Conservation (phyloP, 495 filamentous ascomycete species). For the Aspergillus wentii region DNA sequence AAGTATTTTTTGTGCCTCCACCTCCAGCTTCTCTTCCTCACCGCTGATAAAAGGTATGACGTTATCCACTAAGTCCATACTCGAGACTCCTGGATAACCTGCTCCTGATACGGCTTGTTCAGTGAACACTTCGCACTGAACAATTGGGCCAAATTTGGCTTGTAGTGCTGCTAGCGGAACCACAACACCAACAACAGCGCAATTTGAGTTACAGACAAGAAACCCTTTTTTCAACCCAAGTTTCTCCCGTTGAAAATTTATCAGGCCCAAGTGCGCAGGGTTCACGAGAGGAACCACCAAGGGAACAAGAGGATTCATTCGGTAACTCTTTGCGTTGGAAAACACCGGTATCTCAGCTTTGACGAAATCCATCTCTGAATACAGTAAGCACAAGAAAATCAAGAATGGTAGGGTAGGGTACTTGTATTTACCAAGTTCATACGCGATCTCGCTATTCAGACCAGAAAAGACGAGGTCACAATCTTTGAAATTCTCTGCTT, state of each 20-base stretch:
- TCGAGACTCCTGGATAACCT: constrained; percentile 82
- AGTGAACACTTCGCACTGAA: constrained; percentile 75
- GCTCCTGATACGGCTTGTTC: constrained; percentile 83
- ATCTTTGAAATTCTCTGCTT: constrained; percentile 65
- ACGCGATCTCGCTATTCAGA: constrained; percentile 76
- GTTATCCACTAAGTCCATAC: constrained; percentile 72
- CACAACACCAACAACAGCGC: constrained; percentile 82
- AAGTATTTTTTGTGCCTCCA: constrained; percentile 81
- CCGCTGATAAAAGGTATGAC: constrained; percentile 83
- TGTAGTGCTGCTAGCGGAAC: constrained; percentile 81
- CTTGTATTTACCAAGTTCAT: constrained; percentile 60
- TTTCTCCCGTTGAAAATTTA: constrained; percentile 67
- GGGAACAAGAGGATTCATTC: constrained; percentile 77
- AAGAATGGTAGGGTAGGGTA: neutral
- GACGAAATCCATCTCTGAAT: constrained; percentile 75
- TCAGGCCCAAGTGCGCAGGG: constrained; percentile 69
- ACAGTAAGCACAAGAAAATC: constrained; percentile 1
- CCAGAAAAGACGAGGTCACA: constrained; percentile 89
- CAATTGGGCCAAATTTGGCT: constrained; percentile 68
- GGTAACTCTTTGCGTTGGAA: constrained; percentile 88
- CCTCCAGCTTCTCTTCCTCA: constrained; percentile 85
- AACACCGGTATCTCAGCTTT: constrained; percentile 75
- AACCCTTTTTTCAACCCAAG: constrained; percentile 70
- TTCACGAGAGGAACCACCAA: constrained; percentile 84
- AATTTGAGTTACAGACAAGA: constrained; percentile 87